phyloP scores from a whole-genome alignment of 805 yeast species.

The Candida bentonensis region DNA sequence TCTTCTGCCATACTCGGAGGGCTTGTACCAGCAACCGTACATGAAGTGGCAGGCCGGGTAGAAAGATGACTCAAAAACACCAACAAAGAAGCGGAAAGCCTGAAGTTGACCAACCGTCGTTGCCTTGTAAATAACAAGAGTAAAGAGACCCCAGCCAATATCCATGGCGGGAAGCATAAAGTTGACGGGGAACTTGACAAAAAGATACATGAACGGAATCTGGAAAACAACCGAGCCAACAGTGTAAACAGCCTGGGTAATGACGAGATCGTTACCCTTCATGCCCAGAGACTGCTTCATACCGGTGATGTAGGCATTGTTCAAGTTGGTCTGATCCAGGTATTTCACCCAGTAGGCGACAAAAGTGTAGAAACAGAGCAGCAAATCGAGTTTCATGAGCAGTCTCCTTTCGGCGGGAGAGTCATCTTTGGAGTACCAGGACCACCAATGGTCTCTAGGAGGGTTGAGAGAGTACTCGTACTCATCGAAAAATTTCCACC shows the following conservation, averaged over 20 bases:
- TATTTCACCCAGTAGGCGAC: slow-evolving; percentile 58
- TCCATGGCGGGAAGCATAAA: slow-evolving; percentile 41
- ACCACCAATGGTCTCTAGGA: slow-evolving; percentile 31
- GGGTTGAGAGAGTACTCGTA: slow-evolving; percentile 41
- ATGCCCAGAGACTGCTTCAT: slow-evolving; percentile 29
- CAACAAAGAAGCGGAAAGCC: slow-evolving; percentile 53
- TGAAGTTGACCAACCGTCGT: slow-evolving; percentile 37
- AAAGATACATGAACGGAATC: slow-evolving; percentile 44
- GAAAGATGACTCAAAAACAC: slow-evolving; percentile 56
- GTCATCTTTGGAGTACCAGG: slow-evolving; percentile 40
- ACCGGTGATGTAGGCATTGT: slow-evolving; percentile 49
- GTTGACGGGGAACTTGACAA: slow-evolving; percentile 43
- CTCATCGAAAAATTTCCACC: slow-evolving; percentile 36
- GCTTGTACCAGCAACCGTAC: slow-evolving; percentile 41
- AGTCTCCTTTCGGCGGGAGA: slow-evolving; percentile 35
- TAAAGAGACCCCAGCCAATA: slow-evolving; percentile 53
- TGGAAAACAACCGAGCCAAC: slow-evolving; percentile 50
- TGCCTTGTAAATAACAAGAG: slow-evolving; percentile 40
- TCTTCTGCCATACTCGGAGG: slow-evolving; percentile 45
- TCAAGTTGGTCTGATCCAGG: slow-evolving; percentile 44
- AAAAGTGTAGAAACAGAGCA: slow-evolving; percentile 40
- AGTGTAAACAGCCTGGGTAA: slow-evolving; percentile 43
- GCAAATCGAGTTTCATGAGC: slow-evolving; percentile 39
- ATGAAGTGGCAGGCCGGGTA: slow-evolving; percentile 33
- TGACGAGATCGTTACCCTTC: slow-evolving; percentile 46